Percentiles rank a stretch among this genome's conserved stretches.
These are phyloP conservation scores for Phytophthora fragariae DNA, from an alignment of 352 stramenopile species.

Conservation along the genomic window DNA sequence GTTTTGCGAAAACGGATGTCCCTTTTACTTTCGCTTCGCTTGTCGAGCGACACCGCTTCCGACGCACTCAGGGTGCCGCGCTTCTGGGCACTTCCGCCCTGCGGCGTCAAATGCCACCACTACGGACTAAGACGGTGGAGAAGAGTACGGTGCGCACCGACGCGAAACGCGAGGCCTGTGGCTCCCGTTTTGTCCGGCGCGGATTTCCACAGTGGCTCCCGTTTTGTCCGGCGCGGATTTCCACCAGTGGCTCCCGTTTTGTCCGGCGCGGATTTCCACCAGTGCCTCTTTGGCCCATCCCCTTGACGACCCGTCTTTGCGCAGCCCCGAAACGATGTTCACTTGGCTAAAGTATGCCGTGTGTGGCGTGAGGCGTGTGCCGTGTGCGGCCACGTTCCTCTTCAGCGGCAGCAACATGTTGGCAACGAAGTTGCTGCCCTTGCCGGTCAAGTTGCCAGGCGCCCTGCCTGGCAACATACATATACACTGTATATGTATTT, in stretches of 20 bases:
- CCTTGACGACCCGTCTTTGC: constrained; percentile 9
- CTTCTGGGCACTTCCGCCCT: constrained; percentile 19
- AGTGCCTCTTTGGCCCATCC: constrained; percentile 32
- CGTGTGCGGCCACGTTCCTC: background rate
- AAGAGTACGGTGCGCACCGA: constrained; percentile 27
- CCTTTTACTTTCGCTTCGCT: constrained; percentile 13
- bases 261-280: constrained; percentile 22
- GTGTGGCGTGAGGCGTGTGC: too few species aligned
- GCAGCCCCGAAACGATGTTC: constrained; percentile 26
- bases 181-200: constrained; percentile 15
- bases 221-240: constrained; percentile 25
- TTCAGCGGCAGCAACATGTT: background rate
- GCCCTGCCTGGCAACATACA: too few species aligned
- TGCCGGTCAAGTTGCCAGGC: background rate
- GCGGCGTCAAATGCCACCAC: constrained; percentile 17
- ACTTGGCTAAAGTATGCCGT: constrained; percentile 10
- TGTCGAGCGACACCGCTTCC: background rate
- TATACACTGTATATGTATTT: background rate
- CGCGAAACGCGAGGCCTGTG: constrained; percentile 23
- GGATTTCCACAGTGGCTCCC: constrained; percentile 35
- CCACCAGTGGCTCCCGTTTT: constrained; percentile 28
- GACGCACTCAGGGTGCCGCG: background rate
- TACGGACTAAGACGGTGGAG: constrained; percentile 35
- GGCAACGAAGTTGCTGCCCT: background rate
- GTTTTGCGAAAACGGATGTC: constrained; percentile 13